phyloP scores from a whole-genome alignment of 2,329 filamentous ascomycete species.

The Fonsecaea pedrosoi region DNA sequence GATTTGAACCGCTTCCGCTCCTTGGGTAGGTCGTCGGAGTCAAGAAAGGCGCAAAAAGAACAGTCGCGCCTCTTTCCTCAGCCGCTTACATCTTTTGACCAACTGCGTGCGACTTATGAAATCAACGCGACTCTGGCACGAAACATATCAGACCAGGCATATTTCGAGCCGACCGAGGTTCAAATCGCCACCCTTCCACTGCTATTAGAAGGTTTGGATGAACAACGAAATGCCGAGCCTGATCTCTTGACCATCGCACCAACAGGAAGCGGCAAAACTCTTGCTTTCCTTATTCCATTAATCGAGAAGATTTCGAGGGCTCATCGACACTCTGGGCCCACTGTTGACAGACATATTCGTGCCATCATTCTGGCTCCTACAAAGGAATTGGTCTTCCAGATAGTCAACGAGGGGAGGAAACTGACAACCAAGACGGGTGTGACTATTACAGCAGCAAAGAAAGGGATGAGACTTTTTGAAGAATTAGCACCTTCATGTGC shows the following conservation, averaged over 20 bases:
- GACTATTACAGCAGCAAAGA: slow-evolving; percentile 80
- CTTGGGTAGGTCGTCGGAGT: slow-evolving; percentile 40
- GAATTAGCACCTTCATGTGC: slow-evolving; percentile 44
- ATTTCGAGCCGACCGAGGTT: slow-evolving; percentile 87
- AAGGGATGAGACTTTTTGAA: slow-evolving; percentile 72
- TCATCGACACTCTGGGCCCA: slow-evolving; percentile 49
- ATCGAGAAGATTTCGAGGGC: slow-evolving; percentile 74
- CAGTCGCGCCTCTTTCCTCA: slow-evolving; percentile 72
- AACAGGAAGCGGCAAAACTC: slow-evolving; percentile 94
- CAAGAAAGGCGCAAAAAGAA: slow-evolving; percentile 58
- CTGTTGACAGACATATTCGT: slow-evolving; percentile 65
- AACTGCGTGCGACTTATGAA: slow-evolving; percentile 73
- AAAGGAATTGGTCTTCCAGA: slow-evolving; percentile 80
- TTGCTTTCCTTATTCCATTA: slow-evolving; percentile 88
- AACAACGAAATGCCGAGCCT: slow-evolving; percentile 54
- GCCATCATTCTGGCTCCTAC: slow-evolving; percentile 79
- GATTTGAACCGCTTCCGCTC: slow-evolving; percentile 62
- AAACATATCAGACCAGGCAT: slow-evolving; percentile 85
- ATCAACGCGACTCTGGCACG: slow-evolving; percentile 75
- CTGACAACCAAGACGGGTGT: slow-evolving; percentile 77
- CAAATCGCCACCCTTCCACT: slow-evolving; percentile 86
- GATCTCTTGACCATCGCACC: slow-evolving; percentile 90
- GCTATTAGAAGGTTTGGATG: slow-evolving; percentile 59
- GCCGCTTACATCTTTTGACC: slow-evolving; percentile 77
- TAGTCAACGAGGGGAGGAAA: slow-evolving; percentile 82